Percentiles rank a stretch among this genome's conserved stretches.
phyloP scores from a whole-genome alignment of 768 basidiomycete species.

The Boletus huronensis region DNA sequence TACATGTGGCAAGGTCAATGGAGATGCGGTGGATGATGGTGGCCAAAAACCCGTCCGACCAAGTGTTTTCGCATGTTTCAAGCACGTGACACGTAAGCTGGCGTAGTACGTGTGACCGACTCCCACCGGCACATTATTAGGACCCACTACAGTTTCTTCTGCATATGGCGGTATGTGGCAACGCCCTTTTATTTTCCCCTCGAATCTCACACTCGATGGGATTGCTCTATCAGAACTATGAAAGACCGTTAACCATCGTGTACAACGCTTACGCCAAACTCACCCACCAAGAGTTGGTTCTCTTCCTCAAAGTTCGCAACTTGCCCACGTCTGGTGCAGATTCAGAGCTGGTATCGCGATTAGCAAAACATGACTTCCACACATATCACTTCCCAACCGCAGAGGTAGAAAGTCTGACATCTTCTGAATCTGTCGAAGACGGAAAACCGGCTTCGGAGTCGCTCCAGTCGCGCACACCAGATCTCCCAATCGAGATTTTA shows the following conservation, averaged over 20 bases:
- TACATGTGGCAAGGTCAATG: neutral
- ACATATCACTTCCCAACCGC: conserved; percentile 56
- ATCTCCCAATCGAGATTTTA: conserved; percentile 73
- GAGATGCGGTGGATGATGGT: too few species aligned
- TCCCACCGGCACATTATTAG: conserved; percentile 9
- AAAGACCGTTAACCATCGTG: conserved; percentile 41
- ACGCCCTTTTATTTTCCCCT: neutral
- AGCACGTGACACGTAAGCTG: neutral
- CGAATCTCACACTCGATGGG: conserved; percentile 22
- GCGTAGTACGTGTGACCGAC: neutral
- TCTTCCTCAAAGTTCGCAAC: conserved; percentile 72
- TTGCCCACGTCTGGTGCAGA: conserved; percentile 64
- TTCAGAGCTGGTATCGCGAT: conserved; percentile 61
- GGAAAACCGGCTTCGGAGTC: conserved; percentile 23
- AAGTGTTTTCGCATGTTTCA: neutral
- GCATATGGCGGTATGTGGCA: conserved; percentile 41
- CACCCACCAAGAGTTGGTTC: conserved; percentile 60
- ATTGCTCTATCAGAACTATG: conserved; percentile 20
- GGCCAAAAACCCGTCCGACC: too few species aligned
- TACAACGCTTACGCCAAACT: conserved; percentile 68
- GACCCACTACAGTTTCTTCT: neutral
- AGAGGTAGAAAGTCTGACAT: conserved; percentile 30
- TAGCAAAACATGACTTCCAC: conserved; percentile 73
- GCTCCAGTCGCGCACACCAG: conserved; percentile 41
- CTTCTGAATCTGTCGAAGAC: conserved; percentile 19